Evolutionary conservation across 1,284 basidiomycete genomes (phyloP), one percentile per base, ranked within the genome.

Genomic region (Ceratobasidium papillatum): DNA sequence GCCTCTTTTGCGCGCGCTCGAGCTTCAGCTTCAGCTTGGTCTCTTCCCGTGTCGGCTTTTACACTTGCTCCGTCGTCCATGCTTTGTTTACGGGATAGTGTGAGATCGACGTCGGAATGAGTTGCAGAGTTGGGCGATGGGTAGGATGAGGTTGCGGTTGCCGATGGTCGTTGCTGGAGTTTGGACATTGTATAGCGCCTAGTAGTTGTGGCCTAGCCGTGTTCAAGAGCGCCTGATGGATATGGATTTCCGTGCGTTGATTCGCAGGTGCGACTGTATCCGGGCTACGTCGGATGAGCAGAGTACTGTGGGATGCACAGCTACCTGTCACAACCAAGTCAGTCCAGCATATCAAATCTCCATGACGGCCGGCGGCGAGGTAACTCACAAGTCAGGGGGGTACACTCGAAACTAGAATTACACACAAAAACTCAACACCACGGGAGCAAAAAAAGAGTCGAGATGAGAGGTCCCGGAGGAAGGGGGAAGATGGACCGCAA

Each of bases 1-100:
- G 38, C 68, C 45, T 71, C 68, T 41, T 71, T 71, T 1, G 52
- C 68, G 32, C 54, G 52, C 52, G 68, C 68, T 34, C 54, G 52
- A 25, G 52, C 68, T 5, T 56, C 49, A 14, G 32, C 65, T 36
- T 66, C 27, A 3, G 4, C 47, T 9, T 59, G 34, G 9, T 43
- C 63, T 11, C 68, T 54, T 8, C 68, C 68, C 14, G 68, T 47
- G 56, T 71, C 68, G 4, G 68, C 68, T 17, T 38, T 65, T 3
- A 30, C 38, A n/a, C 63, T 65, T 19, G 63, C 65, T n/a, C n/a
- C 65, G 65, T 32, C 65, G 32, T 2, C 61, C 27, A 45, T 27
- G 61, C 41, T 68, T 41, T 30, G 49, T 43, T 68, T 68, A 49
- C 47, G 61, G 19, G 45, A 47, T 9, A 47, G 45, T 27, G 65